Evolutionary conservation across 2,329 filamentous ascomycete species (phyloP), one percentile per base, ranked within the genome.

Genomic region (Calonectria naviculata): DNA sequence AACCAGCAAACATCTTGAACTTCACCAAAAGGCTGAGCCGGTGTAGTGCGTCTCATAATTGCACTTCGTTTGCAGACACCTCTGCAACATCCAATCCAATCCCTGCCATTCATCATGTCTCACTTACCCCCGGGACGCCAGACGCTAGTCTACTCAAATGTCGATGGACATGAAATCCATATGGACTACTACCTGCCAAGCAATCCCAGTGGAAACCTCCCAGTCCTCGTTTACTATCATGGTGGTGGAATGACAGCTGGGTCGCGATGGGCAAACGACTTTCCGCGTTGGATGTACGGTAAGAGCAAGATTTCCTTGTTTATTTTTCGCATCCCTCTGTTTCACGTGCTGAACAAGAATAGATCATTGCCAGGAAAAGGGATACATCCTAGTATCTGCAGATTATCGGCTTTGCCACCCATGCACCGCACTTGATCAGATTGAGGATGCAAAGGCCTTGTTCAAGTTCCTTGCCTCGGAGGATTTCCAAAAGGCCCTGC

Each of bases 191-290:
- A 65, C 52, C 19, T 65, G 17, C 67, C 67, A 15, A 38, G 24
- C 15, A 46, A 36, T 17, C 10, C 28, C 2, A 61, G 38, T 4
- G 67, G 67, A 10, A 26, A 10, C 10, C 13, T 70, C 13, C 67
- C 67, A 7, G 24, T 36, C 19, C 17, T 70, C 1, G 34, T 70
- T 17, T 52, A 65, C 19, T 70, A 70, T 38, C 67, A 70, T 15
- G 67, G 67, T 10, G 67, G 67, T 10, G 67, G 61, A 17, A 70
- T 70, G 67, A 70, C 67, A 1, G 61, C 67, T 6, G 67, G 67
- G 12, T 70, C 67, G 36, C 62, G 67, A 52, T 29, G 52, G 28
- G 54, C 49, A 28, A 31, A 29, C 10, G 52, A 60, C 9, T 70
- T 70, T 36, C 61, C 61, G 19, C 15, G n/a, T n/a, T 70, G 67